A percentile compares a stretch with the other conserved stretches of the same genome.
Evolutionary conservation across 352 stramenopile genomes (phyloP).

Genomic region (Pythium aphanidermatum): DNA sequence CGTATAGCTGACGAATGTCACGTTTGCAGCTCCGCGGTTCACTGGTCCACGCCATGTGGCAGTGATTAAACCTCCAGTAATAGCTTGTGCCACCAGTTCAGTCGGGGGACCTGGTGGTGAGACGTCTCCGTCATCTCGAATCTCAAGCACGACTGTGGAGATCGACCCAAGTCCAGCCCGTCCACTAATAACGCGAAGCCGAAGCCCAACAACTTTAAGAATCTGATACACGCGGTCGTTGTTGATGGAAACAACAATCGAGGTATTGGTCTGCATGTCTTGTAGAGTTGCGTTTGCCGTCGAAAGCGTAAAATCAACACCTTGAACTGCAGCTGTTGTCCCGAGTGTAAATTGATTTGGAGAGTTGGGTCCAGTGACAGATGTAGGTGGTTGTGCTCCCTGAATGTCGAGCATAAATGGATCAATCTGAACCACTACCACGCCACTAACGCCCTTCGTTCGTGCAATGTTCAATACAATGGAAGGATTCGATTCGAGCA

Average conservation of each 20-base stretch:
- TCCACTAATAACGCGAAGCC: conserved; percentile 19
- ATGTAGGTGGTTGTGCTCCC: too few relatives aligned
- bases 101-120: conserved; percentile 28
- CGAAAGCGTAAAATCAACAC: conserved; percentile 27
- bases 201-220: conserved; percentile 31
- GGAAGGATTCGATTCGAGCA: conserved; percentile 20
- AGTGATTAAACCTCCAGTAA: conserved; percentile 27
- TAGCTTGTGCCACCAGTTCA: conserved; percentile 2
- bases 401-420: conserved; percentile 7
- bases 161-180: conserved; percentile 18
- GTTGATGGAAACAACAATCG: conserved; percentile 22
- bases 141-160: conserved; percentile 21
- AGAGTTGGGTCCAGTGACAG: background rate
- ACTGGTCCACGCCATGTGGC: conserved; percentile 26
- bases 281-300: conserved; percentile 13
- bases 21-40: conserved; percentile 27
- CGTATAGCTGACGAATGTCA: conserved; percentile 25
- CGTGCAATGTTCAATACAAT: conserved; percentile 24
- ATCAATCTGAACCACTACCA: conserved; percentile 14
- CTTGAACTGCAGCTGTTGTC: conserved; percentile 16
- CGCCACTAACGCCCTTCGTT: conserved; percentile 24
- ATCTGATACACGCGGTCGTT: conserved; percentile 42
- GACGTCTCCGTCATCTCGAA: conserved; percentile 44
- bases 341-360: too few relatives aligned
- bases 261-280: conserved; percentile 17